These are phyloP conservation scores for Ceratocystis smalleyi DNA, from an alignment of 2,329 filamentous ascomycete species.

Conservation along the genomic window DNA sequence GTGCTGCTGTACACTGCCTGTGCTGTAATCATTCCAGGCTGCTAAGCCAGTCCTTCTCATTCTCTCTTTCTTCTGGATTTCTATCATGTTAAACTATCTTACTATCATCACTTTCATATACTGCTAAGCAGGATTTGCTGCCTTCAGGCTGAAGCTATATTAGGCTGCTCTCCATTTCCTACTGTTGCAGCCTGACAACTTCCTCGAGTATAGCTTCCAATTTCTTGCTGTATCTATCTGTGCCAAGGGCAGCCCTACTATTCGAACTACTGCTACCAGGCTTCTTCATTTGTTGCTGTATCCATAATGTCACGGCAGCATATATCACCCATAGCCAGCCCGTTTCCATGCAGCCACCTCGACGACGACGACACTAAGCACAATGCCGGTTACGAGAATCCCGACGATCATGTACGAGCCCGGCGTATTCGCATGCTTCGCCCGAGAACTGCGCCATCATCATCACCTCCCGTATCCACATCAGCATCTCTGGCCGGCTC, in stretches of 20 bases:
- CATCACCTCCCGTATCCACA: conserved; percentile 2
- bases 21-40: neutral
- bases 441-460: conserved; percentile 8
- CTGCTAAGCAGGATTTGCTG: neutral
- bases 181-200: neutral
- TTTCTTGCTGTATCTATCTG: neutral
- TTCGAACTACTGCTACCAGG: no score
- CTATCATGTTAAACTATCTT: conserved; percentile 1
- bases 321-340: neutral
- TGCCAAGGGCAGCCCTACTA: neutral
- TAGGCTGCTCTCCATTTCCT: neutral
- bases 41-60: neutral
- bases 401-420: neutral
- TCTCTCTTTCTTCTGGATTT: neutral
- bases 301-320: neutral
- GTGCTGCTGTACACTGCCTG: neutral
- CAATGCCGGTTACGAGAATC: neutral
- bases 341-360: neutral
- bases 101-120: neutral
- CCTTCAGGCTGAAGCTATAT: neutral
- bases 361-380: neutral
- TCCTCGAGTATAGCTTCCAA: neutral
- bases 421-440: neutral
- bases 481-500: neutral
- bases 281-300: neutral